Evolutionary conservation across 1,139 yeast genomes (phyloP), one percentile per base, ranked within the genome.

Genomic region (Lodderomyces oxycetoniae): DNA sequence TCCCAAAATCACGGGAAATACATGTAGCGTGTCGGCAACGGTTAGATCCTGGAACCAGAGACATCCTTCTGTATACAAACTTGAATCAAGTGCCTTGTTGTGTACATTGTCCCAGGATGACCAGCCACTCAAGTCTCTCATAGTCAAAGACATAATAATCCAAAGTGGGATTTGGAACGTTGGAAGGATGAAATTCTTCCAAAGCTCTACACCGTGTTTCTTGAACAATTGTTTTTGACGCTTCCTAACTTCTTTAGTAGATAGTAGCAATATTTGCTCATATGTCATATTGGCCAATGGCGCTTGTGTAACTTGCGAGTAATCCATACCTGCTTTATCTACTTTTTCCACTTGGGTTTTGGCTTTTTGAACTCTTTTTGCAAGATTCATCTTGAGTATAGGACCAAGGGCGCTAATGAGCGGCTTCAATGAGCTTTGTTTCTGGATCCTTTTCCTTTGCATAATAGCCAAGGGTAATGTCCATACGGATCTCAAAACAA

Each of bases 81-180:
- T 55, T 17, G 73, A 65, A 46, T 80, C 89, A 20, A 81, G 47
- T 0, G 83, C 77, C 31, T 60, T 63, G 37, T 64, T 67, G 8
- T 67, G 52, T 15, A 61, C 32, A 24, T 68, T 63, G 31, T 71
- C 72, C 61, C 74, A 67, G 12, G 71, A 65, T 9, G 75, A 59
- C 85, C 88, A 81, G 0, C 91, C 93, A 32, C 88, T 79, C 46
- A 86, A 61, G 34, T 80, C 75, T 43, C 96, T 69, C 50, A 88
- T 74, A 1, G 89, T 79, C 47, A 81, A 63, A 7, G 93, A 81
- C 70, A 87, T 68, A 2, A 80, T 67, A 3, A 87, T 68, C 95
- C 96, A 89, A n/a, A 88, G 56, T 0, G 97, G 97, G 19, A 89
- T 68, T 53, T 89, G 97, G 15, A 84, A 75, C 1, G 78, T 63